phyloP scores from a whole-genome alignment of 106 monocot genomes.

The Dendrobium catenatum region DNA sequence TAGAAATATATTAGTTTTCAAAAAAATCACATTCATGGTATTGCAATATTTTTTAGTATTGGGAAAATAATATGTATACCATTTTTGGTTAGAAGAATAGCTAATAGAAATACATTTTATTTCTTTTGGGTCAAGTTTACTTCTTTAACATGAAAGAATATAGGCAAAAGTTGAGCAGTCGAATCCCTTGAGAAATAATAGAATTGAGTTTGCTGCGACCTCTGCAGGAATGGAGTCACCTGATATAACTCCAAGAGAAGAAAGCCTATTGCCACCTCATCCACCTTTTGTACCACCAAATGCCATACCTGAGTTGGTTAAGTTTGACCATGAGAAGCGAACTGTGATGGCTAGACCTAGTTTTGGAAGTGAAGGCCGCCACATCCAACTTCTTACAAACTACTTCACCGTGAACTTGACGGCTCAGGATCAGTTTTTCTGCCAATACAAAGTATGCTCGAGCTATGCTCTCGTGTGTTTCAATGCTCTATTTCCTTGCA shows the following conservation, averaged over 20 bases:
- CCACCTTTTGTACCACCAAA: constrained; percentile 1
- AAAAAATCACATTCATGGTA: too few species aligned
- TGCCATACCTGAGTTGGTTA: constrained; percentile 7
- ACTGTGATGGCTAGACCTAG: constrained; percentile 34
- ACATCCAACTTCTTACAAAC: constrained; percentile 32
- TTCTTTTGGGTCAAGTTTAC: too few species aligned
- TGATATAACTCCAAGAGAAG: background rate
- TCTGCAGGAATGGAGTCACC: background rate
- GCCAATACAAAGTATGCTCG: constrained; percentile 43
- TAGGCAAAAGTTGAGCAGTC: too few species aligned
- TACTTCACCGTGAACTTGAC: constrained; percentile 31
- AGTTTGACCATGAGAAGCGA: constrained; percentile 16
- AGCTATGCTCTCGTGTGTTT: background rate
- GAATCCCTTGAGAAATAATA: too few species aligned
- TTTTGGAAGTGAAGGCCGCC: constrained; percentile 27
- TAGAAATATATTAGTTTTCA: too few species aligned
- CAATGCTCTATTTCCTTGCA: background rate
- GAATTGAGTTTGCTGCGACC: background rate
- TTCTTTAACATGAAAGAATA: too few species aligned
- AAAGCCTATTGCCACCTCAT: constrained; percentile 1
- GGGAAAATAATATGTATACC: too few species aligned
- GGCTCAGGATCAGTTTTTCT: constrained; percentile 27
- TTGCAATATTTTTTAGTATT: too few species aligned
- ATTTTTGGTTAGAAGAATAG: too few species aligned
- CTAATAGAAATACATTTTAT: too few species aligned